Percentiles rank a stretch among this genome's conserved stretches.
Conservation (phyloP, 2,329 filamentous ascomycete species). For the Xylariales sp. region DNA sequence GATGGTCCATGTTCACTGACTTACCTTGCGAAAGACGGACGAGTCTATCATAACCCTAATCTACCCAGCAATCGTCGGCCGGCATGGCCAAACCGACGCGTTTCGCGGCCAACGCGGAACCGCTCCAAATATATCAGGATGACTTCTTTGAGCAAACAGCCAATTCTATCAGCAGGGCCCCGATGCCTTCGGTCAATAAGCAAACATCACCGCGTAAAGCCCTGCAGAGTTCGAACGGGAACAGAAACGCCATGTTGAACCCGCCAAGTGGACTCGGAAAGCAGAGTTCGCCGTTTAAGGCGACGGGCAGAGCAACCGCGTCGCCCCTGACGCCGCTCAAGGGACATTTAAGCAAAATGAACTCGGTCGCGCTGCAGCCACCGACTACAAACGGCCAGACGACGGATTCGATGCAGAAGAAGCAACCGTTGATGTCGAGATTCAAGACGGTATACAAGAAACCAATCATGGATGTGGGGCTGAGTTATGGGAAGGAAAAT, state of each 20-base stretch:
- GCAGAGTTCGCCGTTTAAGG: constrained; percentile 67
- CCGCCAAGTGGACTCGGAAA: constrained; percentile 50
- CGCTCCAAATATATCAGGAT: constrained; percentile 50
- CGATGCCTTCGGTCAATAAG: constrained; percentile 48
- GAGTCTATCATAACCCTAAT: constrained; percentile 3
- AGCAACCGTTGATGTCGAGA: constrained; percentile 51
- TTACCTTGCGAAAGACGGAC: background rate
- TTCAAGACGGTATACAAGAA: constrained; percentile 55
- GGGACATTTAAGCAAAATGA: constrained; percentile 56
- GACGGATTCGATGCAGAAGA: constrained; percentile 69
- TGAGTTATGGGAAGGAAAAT: constrained; percentile 52
- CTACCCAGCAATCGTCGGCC: constrained; percentile 27
- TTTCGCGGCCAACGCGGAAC: constrained; percentile 40
- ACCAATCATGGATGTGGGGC: constrained; percentile 38
- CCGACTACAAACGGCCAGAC: constrained; percentile 48
- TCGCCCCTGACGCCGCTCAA: constrained; percentile 57
- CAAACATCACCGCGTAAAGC: constrained; percentile 38
- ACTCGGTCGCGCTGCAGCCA: constrained; percentile 63
- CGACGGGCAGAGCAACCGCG: constrained; percentile 46
- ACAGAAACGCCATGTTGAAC: constrained; percentile 63
- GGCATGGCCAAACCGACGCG: constrained; percentile 50
- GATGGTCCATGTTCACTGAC: background rate
- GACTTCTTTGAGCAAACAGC: constrained; percentile 42
- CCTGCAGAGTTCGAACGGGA: constrained; percentile 40
- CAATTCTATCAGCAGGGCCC: constrained; percentile 48